Evolutionary conservation across 2,329 filamentous ascomycete genomes (phyloP), one percentile per base, ranked within the genome.

Genomic region (Talaromyces funiculosus): DNA sequence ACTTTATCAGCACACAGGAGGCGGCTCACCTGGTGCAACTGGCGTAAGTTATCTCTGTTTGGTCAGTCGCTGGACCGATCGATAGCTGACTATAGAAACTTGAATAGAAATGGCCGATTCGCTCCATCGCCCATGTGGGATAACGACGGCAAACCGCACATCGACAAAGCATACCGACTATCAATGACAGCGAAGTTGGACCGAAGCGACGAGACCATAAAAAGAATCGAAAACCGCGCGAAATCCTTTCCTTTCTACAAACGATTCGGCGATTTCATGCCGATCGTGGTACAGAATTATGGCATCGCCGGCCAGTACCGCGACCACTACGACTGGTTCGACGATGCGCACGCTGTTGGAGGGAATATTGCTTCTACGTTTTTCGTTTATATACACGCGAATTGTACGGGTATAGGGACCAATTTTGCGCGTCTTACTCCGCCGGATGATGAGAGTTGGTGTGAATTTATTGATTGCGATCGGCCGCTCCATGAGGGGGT

Each of bases 251-350:
- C 63, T 65, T 70, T 8, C 67, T 73, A 0, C 73, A 70, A 31
- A 61, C 65, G 2, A 71, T 33, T 57, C 6, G 59, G 59, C 1
- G 59, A 78, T 59, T 71, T 81, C 9, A 79, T 81, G 68, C 78
- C 79, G 0, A 67, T 82, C 12, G 80, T 81, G 67, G 75, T 81
- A 3, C 79, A 81, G 57, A 76, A 75, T 64, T 82, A 82, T 65
- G 75, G 68, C 33, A 62, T 66, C 10, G 76, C 76, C 14, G 77
- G 80, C 65, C 77, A 73, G 59, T 81, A 79, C 67, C 77, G 80
- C 65, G 79, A 77, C 66, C 80, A 82, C 70, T 80, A 78, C 3
- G 80, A 82, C 70, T 82, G 80, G 80, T 81, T 80, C 70, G 75
- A 75, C 57, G 71, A 75, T n/a, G 71, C 72, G 1, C 71, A 5